Evolutionary conservation across 192 early-diverging fungal genomes (phyloP), one percentile per base, ranked within the genome.

Genomic region (Gonapodya sp.): DNA sequence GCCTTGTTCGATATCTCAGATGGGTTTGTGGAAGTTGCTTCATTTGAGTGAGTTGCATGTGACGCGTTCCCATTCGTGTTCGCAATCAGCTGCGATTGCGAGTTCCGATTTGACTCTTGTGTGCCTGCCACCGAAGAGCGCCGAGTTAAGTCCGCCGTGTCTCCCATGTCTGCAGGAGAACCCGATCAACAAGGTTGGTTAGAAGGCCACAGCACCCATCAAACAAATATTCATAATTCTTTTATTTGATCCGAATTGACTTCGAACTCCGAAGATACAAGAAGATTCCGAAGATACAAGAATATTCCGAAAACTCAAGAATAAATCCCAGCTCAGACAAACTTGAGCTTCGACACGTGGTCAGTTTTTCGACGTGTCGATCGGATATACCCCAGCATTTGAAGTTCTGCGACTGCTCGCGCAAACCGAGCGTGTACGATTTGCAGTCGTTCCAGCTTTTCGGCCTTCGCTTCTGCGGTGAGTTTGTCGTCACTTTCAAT

Each of bases 281-380:
- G n/a, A n/a, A n/a, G n/a, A n/a, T n/a, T n/a, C n/a, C n/a, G n/a
- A n/a, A n/a, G n/a, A n/a, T n/a, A n/a, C n/a, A n/a, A n/a, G n/a
- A n/a, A n/a, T n/a, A 64, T 64, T 24, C 46, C 46, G 24, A 24
- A 64, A 24, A 64, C 24, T 8, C 46, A 8, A 64, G 24, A 64
- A 64, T 16, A 64, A 64, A 64, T 64, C 24, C 8, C n/a, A 64
- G 24, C 24, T 64, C 24, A 64, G 8, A 64, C 46, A 64, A 64
- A 64, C 46, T 64, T 64, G 46, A 64, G 46, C 46, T 64, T 64
- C 24, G 46, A 8, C 1, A 97, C 95, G 88, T 99, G 96, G 83
- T 98, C 97, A 16, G 94, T 95, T 85, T 99, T 99, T 46, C 95
- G 84, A 72, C 88, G 90, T 1, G 97, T 96, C 31, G 92, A 87